phyloP scores from a whole-genome alignment of 2,329 filamentous ascomycete genomes.

The Sphaerostilbella broomeana region DNA sequence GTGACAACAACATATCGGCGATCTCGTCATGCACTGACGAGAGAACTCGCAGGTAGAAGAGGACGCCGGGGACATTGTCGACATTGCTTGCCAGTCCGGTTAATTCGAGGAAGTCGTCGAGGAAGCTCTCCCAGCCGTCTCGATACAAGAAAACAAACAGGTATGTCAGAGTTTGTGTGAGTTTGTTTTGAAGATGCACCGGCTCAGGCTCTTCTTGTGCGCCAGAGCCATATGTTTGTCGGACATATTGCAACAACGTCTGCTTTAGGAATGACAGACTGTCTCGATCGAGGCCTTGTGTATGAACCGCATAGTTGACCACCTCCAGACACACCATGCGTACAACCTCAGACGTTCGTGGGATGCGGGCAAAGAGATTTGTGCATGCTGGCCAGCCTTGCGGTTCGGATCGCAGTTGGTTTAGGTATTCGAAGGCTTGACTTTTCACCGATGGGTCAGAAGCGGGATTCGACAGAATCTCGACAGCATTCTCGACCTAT shows the following conservation, averaged over 20 bases:
- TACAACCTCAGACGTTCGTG: conserved; percentile 72
- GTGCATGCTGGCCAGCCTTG: conserved; percentile 89
- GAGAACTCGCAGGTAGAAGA: conserved; percentile 84
- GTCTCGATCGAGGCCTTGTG: conserved; percentile 64
- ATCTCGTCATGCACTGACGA: conserved; percentile 95
- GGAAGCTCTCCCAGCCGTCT: conserved; percentile 79
- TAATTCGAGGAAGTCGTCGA: conserved; percentile 80
- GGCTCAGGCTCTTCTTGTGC: conserved; percentile 60
- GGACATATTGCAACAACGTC: conserved; percentile 73
- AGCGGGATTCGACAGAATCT: conserved; percentile 80
- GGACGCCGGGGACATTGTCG: conserved; percentile 68
- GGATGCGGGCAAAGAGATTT: conserved; percentile 72
- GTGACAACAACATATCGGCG: conserved; percentile 79
- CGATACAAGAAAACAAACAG: conserved; percentile 85
- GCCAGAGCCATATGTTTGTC: conserved; percentile 61
- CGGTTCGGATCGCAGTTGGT: conserved; percentile 72
- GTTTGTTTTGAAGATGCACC: conserved; percentile 83
- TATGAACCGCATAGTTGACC: conserved; percentile 84
- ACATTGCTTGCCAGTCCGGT: conserved; percentile 57
- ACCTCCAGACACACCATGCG: conserved; percentile 87
- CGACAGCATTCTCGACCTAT: conserved; percentile 89
- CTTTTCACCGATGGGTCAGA: conserved; percentile 68
- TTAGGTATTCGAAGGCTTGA: conserved; percentile 76
- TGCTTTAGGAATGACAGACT: conserved; percentile 73
- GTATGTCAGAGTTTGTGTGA: conserved; percentile 91